Evolutionary conservation across 2,329 filamentous ascomycete species (phyloP).

Genomic region (Fusarium gaditjirri): DNA sequence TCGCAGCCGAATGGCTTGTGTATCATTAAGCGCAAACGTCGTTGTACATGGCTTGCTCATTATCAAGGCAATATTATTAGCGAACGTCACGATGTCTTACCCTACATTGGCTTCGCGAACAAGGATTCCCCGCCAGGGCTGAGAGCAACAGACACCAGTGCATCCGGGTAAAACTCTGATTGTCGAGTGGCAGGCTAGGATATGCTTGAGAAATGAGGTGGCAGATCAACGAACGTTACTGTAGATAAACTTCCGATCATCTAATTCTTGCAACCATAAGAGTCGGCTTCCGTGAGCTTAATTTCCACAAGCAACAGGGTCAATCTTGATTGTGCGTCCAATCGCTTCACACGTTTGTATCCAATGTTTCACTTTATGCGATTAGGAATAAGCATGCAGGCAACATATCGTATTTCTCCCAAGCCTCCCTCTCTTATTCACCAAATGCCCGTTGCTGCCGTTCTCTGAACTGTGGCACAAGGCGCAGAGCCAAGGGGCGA

Average conservation of each 20-base stretch:
- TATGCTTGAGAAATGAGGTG: background rate
- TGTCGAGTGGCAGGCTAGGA: background rate
- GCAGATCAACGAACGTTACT: background rate
- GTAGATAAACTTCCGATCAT: conserved; percentile 9
- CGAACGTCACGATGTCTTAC: background rate
- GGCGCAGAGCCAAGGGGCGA: background rate
- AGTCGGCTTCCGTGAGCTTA: background rate
- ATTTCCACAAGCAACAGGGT: background rate
- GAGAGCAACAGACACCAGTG: background rate
- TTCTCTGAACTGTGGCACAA: background rate
- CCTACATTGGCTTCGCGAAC: background rate
- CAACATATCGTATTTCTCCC: background rate
- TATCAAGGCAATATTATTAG: background rate
- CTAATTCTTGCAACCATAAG: background rate
- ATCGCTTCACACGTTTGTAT: conserved; percentile 1
- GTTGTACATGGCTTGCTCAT: background rate
- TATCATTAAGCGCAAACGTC: background rate
- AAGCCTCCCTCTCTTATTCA: conserved; percentile 1
- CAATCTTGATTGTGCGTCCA: background rate
- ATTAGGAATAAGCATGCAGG: background rate
- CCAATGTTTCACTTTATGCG: background rate
- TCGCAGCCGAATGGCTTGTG: background rate
- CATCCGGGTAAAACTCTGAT: background rate
- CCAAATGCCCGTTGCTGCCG: background rate
- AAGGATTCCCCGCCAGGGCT: background rate